Base-by-base conservation (phyloP, 805 yeast species). In the Wickerhamomyces subpelliculosus region DNA sequence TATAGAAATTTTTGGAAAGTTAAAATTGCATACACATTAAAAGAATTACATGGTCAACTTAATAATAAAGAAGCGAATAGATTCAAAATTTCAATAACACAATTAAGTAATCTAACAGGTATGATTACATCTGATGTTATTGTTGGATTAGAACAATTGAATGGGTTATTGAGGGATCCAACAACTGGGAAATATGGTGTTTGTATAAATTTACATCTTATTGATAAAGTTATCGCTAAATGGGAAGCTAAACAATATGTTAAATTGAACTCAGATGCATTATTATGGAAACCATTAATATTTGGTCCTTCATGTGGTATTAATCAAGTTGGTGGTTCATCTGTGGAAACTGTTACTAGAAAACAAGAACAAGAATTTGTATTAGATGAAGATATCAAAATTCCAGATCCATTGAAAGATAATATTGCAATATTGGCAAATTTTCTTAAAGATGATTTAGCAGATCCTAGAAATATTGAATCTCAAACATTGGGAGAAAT, bases 221-320 rank as follows among this genome's bases (percentile, higher is more conserved):
- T 85, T 5, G 58, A 70, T 21, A 39, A 47, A 12, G 62, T 69
- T 0, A 65, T 80, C 19, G 24, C 20, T 8, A 61, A 65, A 20
- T 80, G 85, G 83, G 70, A 72, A 37, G 37, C 56, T 4, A 84
- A 81, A 48, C 60, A 62, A 1, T 76, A 79, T 43, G 68, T 68
- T 13, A 55, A 54, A 24, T 47, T 86, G n/a, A 67, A 78, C 31
- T 71, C 76, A 4, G 61, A 64, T 0, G 67, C 68, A 30, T 61
- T 87, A 12, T 44, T 86, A 12, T 87, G 96, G 95, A 84, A 82
- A 49, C 88, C 89, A 1, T 70, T 84, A 60, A 71, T 84, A n/a
- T 72, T 78, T 49, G 95, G 95, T 0, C 90, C 93, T 0, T 80
- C 89, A 0, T 87, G 93, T 18, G 95, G 95, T 12, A 80, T 86